A percentile compares a stretch with the other conserved stretches of the same genome.
Evolutionary conservation across 2,329 filamentous ascomycete species (phyloP).

Genomic region (Beauveria sp.): DNA sequence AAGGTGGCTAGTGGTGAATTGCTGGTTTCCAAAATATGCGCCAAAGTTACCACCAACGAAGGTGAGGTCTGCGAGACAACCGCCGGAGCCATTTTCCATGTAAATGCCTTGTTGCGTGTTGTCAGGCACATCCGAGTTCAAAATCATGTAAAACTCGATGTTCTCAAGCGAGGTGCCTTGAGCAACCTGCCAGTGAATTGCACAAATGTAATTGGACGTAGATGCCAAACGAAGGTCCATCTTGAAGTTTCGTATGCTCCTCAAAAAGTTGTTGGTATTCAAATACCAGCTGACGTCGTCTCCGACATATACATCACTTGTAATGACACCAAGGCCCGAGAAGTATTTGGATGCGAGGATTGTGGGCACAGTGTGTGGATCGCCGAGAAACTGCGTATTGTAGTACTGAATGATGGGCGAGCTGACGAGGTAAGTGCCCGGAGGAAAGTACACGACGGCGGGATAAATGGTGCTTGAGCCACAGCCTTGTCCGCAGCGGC

Average conservation of each 20-base stretch:
- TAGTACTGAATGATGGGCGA: conserved; percentile 13
- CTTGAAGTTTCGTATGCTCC: conserved; percentile 5
- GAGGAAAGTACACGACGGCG: conserved; percentile 18
- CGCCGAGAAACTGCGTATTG: conserved; percentile 22
- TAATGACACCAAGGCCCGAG: conserved; percentile 9
- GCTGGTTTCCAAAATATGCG: not conserved
- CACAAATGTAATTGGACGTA: conserved; percentile 13
- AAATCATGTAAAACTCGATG: not conserved
- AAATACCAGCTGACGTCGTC: not conserved
- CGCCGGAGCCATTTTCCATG: conserved; percentile 7
- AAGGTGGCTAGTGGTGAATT: too few species aligned
- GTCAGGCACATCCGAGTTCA: not conserved
- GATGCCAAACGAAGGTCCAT: not conserved
- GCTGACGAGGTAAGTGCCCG: conserved; percentile 15
- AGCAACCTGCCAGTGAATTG: conserved; percentile 5
- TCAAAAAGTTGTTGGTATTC: conserved; percentile 1
- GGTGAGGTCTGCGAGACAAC: not conserved
- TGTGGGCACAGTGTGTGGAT: conserved; percentile 22
- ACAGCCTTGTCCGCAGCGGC: conserved; percentile 24
- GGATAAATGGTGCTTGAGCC: conserved; percentile 14
- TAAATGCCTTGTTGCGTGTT: conserved; percentile 4
- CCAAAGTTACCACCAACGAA: not conserved
- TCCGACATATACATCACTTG: conserved; percentile 2
- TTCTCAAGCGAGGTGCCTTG: conserved; percentile 3
- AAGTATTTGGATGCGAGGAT: not conserved